phyloP scores from a whole-genome alignment of 495 filamentous ascomycete genomes.

The Aspergillus nanangensis region DNA sequence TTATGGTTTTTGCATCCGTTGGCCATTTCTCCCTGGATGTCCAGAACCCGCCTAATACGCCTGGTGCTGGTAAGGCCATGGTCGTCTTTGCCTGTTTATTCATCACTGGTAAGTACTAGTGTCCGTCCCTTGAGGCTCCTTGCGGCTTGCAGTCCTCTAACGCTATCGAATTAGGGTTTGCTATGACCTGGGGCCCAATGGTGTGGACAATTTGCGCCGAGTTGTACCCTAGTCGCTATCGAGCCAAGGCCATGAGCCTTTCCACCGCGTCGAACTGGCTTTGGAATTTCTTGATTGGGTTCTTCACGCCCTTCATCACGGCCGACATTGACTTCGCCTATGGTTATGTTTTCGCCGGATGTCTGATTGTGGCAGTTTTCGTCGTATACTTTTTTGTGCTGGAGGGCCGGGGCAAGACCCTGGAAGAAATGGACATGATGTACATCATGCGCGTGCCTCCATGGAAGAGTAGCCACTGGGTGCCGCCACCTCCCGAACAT shows the following conservation, averaged over 20 bases:
- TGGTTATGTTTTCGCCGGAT: conserved; percentile 75
- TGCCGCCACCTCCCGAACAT: conserved; percentile 24
- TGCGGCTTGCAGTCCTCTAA: no score
- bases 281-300: conserved; percentile 80
- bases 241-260: conserved; percentile 68
- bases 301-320: conserved; percentile 76
- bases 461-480: conserved; percentile 47
- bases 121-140: conserved; percentile 50
- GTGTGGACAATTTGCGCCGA: conserved; percentile 78
- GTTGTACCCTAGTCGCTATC: conserved; percentile 69
- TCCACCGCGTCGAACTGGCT: conserved; percentile 81
- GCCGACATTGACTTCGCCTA: conserved; percentile 63
- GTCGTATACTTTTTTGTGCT: conserved; percentile 70
- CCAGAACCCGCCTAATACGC: conserved; percentile 41
- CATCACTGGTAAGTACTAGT: conserved; percentile 35
- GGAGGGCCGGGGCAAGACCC: conserved; percentile 58
- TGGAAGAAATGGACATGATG: conserved; percentile 84
- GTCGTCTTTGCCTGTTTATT: conserved; percentile 68
- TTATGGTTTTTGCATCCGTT: conserved; percentile 67
- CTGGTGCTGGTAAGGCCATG: conserved; percentile 63
- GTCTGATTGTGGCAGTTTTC: conserved; percentile 60
- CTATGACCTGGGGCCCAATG: conserved; percentile 76
- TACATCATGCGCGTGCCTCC: conserved; percentile 62
- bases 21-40: conserved; percentile 57
- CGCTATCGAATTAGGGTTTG: conserved; percentile 51